Base-by-base conservation (phyloP, 306 rosid species). In the Quercus wislizeni region DNA sequence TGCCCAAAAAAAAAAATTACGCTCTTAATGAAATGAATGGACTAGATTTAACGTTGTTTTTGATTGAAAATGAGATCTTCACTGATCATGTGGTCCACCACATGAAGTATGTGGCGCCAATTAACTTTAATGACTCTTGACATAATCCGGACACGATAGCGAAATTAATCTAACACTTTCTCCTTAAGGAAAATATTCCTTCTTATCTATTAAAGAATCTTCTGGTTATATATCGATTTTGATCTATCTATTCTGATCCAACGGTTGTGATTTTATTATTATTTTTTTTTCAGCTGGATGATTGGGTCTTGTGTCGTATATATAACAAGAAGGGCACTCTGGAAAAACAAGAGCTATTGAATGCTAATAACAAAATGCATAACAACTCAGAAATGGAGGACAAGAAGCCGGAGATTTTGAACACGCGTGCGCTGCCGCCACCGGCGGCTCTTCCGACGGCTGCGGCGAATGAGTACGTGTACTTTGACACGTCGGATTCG, bases 231-330 rank as follows among this genome's bases (percentile, higher is more conserved):
- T 8, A 41, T 41, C 46, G 46, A 41, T 41, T 41, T 41, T 41
- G 46, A 41, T 41, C 12, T 11, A 41, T 41, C 46, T 21, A 15
- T 77, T 25, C 20, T 83, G 63, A 91, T 81, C 69, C 17, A 17
- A 84, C 78, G 81, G 73, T 81, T 78, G 27, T 82, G 77, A 57
- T 88, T 86, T 80, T 38, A 21, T 21, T 21, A 21, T 21, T 21
- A 21, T 21, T 21, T 38, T 38, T 38, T 38, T 90, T n/a, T 73
- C 96, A 96, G 99, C 81, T 96, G 56, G 99, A 96, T 72, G 99
- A 96, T 75, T 96, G 96, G 99, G 99, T 93, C 23, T 88, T 93
- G 15, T 96, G 99, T 76, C 97, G 99, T 3, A 93, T 96, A 73
- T 96, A 96, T 90, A 93, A 96, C 85, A 96, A 96, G 80, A 96